These are phyloP conservation scores for Penicillium atrosanguineum DNA, from an alignment of 495 filamentous ascomycete genomes.

Conservation along the genomic window DNA sequence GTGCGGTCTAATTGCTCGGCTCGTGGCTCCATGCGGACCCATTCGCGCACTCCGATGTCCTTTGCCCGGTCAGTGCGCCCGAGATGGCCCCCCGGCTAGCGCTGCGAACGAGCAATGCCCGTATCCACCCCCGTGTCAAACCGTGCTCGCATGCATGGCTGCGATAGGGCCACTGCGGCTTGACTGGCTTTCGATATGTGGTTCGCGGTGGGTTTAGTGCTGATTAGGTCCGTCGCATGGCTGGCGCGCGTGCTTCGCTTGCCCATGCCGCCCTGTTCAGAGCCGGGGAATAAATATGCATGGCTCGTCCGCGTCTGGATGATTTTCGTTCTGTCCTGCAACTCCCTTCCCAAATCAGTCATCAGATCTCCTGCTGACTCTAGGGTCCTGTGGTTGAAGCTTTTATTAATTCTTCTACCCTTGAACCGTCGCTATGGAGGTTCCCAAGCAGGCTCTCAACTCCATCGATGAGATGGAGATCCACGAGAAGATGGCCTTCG, in stretches of 20 bases:
- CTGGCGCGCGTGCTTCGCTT: neutral
- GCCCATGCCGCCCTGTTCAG: too few relatives aligned
- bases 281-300: neutral
- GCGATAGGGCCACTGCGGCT: conserved; percentile 4
- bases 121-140: conserved; percentile 6
- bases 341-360: neutral
- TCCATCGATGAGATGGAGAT: conserved; percentile 53
- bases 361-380: neutral
- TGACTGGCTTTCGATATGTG: neutral
- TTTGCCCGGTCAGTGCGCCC: conserved; percentile 7
- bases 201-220: conserved; percentile 1
- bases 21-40: neutral
- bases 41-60: conserved; percentile 1
- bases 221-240: neutral
- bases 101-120: conserved; percentile 8
- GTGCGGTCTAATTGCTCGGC: neutral
- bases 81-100: conserved; percentile 3
- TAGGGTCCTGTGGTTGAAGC: neutral
- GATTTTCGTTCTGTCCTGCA: neutral
- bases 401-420: neutral
- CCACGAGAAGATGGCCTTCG: conserved; percentile 68
- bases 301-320: neutral
- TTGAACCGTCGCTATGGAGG: conserved; percentile 10
- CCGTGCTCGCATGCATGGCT: conserved; percentile 13
- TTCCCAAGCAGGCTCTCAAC: conserved; percentile 34